Percentiles rank a stretch among this genome's conserved stretches.
phyloP scores from a whole-genome alignment of 2,329 filamentous ascomycete species.

The Orbilia javanica region DNA sequence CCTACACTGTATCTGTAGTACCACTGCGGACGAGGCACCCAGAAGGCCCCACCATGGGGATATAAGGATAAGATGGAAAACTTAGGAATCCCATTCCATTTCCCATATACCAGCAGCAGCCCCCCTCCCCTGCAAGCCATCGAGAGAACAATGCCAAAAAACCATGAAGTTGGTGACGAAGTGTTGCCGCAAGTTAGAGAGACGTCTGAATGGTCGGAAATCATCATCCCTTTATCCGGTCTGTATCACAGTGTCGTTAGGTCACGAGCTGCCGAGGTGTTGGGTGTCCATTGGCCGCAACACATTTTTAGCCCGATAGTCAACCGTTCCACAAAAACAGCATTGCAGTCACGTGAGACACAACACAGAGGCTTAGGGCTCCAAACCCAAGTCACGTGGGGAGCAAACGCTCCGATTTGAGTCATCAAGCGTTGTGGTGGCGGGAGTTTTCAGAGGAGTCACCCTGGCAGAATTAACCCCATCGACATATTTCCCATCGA shows the following conservation, averaged over 20 bases:
- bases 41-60: neutral
- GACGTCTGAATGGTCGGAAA: conserved; percentile 58
- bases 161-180: conserved; percentile 28
- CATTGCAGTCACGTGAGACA: neutral
- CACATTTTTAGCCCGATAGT: neutral
- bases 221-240: conserved; percentile 46
- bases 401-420: conserved; percentile 45
- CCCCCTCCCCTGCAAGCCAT: neutral
- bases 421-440: conserved; percentile 39
- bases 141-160: conserved; percentile 14
- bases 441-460: conserved; percentile 48
- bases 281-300: conserved; percentile 21
- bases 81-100: conserved; percentile 26
- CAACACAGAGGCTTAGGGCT: conserved; percentile 41
- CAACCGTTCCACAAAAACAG: neutral
- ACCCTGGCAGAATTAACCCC: conserved; percentile 12
- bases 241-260: conserved; percentile 1
- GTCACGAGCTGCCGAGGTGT: conserved; percentile 32
- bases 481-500: conserved; percentile 33
- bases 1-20: neutral
- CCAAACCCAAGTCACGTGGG: conserved; percentile 41
- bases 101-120: neutral
- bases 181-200: conserved; percentile 33
- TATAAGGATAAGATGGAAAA: conserved; percentile 17
- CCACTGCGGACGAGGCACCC: conserved; percentile 3